Evolutionary conservation across 1,284 basidiomycete genomes (phyloP), one percentile per base, ranked within the genome.

Genomic region (Tausonia pullulans): DNA sequence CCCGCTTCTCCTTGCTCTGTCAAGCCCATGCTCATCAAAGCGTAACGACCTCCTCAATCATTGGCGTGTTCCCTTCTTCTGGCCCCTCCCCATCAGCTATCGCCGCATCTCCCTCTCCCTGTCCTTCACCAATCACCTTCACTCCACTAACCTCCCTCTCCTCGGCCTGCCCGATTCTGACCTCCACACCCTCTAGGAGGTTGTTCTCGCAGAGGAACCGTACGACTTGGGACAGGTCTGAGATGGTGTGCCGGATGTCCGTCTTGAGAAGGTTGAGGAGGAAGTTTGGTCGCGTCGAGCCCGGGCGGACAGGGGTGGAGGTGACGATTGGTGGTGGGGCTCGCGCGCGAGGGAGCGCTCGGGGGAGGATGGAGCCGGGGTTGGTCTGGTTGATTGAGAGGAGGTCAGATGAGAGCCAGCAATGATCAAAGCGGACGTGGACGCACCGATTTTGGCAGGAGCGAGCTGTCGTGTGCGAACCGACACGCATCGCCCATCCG

Each of bases 141-240:
- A 61, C 54, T 3, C 59, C 60, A 16, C 39, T 58, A 14, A 6
- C 3, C 44, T 40, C 54, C 50, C 54, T 43, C 40, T 65, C 60
- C 44, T 65, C 55, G 7, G 54, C 48, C 58, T 61, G 56, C 2
- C 64, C 67, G 10, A 72, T 69, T 67, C 69, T 70, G 51, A 72
- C 73, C 75, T 98, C 95, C 0, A 97, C 91, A 58, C 83, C 82
- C 57, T 82, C 78, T 13, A 98, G 78, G 78, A 95, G 94, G 71
- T 92, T 85, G 70, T 98, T 98, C 68, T 90, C 87, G 2, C 91
- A 90, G 13, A 98, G 76, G 75, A 98, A 98, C 46, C 85, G 85
- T 71, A 98, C 89, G 2, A 89, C 90, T 75, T 98, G 95, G 0
- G 92, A 90, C 2, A 98, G 80, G 74, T 96, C 94, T 2, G 90